Base-by-base conservation (phyloP, 2,329 filamentous ascomycete genomes). In the Chrysoporthe austroafricana region DNA sequence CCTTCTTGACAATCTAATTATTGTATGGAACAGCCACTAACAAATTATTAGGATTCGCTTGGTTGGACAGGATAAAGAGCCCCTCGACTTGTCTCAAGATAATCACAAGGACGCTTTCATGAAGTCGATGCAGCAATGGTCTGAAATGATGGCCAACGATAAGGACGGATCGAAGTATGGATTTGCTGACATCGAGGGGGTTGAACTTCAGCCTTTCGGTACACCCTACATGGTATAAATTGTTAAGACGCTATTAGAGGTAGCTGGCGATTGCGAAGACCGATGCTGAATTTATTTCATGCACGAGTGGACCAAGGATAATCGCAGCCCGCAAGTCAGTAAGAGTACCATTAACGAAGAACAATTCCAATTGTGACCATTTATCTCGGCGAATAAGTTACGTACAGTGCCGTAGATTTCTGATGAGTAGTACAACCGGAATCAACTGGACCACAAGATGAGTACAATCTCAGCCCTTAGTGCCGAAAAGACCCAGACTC, bases 161-260 rank as follows among this genome's bases (percentile, higher is more conserved):
- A 63, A 69, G 6, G 76, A 79, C 36, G 71, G 73, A 5, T 74
- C 74, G 2, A 77, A 74, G 65, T 77, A 72, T 44, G 77, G 76
- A 0, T 79, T 66, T 16, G 66, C 76, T 13, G 76, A 79, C 18
- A 72, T 80, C 8, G 71, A 71, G 3, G 78, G 75, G 0, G 39
- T 74, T 2, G 69, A 77, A 62, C 66, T 80, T 42, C 65, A 77
- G 68, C 75, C 78, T 0, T 80, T 72, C 42, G 78, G 78, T 1
- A 73, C 73, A 2, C 68, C 76, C 2, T 74, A 75, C n/a, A 43
- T 32, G 26, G 34, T 46, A 46, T 67, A 46, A 62, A n/a, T 13
- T 13, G 14, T 2, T 4, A 52, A 34, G 5, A 6, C 36, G 3
- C 16, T 7, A 13, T 50, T 13, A 4, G 46, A 21, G 3, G 21